Percentiles rank a stretch among this genome's conserved stretches.
Evolutionary conservation across 257 asterid genomes (phyloP).

Genomic region (Ligustrum vulgare): DNA sequence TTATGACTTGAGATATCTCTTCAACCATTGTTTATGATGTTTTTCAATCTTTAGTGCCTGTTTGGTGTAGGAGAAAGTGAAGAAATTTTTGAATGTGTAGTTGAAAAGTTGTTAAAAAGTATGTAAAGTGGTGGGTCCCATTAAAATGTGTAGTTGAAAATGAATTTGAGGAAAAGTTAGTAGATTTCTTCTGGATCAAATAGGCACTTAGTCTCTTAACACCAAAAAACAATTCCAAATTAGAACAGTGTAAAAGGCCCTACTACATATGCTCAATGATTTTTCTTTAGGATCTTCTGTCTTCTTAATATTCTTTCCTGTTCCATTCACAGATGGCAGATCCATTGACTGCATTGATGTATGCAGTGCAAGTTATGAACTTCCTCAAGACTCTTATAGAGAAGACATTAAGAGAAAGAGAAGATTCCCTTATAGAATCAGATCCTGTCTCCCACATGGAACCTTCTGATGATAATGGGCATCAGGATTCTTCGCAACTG

Average conservation of each 20-base stretch:
- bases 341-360: conserved; percentile 87
- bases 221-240: not conserved
- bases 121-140: too few relatives aligned
- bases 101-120: too few relatives aligned
- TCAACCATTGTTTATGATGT: not conserved
- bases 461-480: conserved; percentile 70
- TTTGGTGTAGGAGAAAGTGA: too few relatives aligned
- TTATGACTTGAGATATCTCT: not conserved
- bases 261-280: not conserved
- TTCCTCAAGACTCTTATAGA: conserved; percentile 84
- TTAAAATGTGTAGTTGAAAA: too few relatives aligned
- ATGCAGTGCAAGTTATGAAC: conserved; percentile 95
- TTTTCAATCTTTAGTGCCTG: not conserved
- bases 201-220: not conserved
- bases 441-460: conserved; percentile 34
- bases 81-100: too few relatives aligned
- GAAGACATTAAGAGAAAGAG: conserved; percentile 73
- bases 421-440: conserved; percentile 50
- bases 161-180: too few relatives aligned
- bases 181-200: too few relatives aligned
- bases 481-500: conserved; percentile 45
- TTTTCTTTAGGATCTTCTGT: not conserved
- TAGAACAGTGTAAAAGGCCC: not conserved
- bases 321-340: conserved; percentile 70
- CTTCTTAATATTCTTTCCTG: conserved; percentile 1